Base-by-base conservation (phyloP, 257 asterid genomes). In the Rehmannia glutinosa region DNA sequence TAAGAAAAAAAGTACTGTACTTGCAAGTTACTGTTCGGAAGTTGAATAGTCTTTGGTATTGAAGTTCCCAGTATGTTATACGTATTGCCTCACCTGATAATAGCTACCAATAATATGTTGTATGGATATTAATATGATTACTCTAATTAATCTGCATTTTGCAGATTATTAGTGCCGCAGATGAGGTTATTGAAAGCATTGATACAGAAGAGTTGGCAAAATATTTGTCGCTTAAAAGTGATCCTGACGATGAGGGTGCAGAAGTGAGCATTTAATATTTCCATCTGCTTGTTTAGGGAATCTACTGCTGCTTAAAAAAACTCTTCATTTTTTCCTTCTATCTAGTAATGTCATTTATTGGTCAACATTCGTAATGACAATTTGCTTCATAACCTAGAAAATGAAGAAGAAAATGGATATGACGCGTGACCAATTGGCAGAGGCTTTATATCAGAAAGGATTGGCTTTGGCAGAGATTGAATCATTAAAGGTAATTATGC, bases 391-490 rank as follows among this genome's bases (percentile, higher is more conserved):
- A 42, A 59, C 72, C 47, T 73, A 93, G 98, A 85, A 73, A 77
- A 69, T 33, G 75, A 93, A 86, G 90, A 90, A 88, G 92, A 86
- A 83, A 77, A 84, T 90, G 97, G 96, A 90, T 66, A 71, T 85
- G 38, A 84, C 84, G 49, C 90, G 89, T 41, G 97, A 88, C 74
- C 97, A 88, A 71, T 78, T 93, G 76, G 84, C 94, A 11, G 97
- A 93, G 76, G 96, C 98, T 49, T 84, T 93, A 63, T 93, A 84
- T 71, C 97, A 93, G 80, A 88, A 84, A 77, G 96, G 98, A 67
- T 73, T 90, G 70, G 91, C 98, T 69, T 64, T 88, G 66, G 86
- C 85, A 62, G 97, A 90, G 82, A 81, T 83, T 25, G 94, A 90
- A 68, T 55, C 75, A 13, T 30, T 83, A 47, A 90, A 93, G 96